Percentiles rank a stretch among this genome's conserved stretches.
Evolutionary conservation across 2,329 filamentous ascomycete genomes (phyloP).

Genomic region (Calycina marina): DNA sequence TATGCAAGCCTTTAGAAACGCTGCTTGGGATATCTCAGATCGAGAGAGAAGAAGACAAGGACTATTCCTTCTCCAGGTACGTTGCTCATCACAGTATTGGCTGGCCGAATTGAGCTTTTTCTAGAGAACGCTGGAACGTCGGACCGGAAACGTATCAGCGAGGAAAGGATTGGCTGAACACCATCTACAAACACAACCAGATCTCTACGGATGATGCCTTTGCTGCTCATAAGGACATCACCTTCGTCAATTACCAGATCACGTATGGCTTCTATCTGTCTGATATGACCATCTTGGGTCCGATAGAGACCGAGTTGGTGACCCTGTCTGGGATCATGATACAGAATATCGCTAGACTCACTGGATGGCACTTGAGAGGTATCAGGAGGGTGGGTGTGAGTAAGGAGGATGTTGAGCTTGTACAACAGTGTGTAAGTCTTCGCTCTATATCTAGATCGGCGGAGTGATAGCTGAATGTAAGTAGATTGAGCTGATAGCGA

Average conservation of each 20-base stretch:
- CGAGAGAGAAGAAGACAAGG: constrained; percentile 35
- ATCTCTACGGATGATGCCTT: constrained; percentile 25
- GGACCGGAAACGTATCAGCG: constrained; percentile 38
- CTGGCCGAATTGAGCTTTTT: constrained; percentile 2
- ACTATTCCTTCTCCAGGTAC: constrained; percentile 25
- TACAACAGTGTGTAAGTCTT: constrained; percentile 21
- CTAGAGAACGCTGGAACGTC: constrained; percentile 41
- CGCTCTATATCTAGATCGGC: neutral
- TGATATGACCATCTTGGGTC: constrained; percentile 38
- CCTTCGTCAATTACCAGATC: constrained; percentile 38
- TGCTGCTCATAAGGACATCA: constrained; percentile 31
- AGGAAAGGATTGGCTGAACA: constrained; percentile 38
- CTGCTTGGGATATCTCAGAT: constrained; percentile 14
- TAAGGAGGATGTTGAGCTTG: constrained; percentile 26
- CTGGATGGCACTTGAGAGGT: constrained; percentile 40
- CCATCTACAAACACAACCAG: constrained; percentile 26
- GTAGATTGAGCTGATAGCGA: constrained; percentile 25
- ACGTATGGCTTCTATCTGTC: constrained; percentile 44
- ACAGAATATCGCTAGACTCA: constrained; percentile 37
- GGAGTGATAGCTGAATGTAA: constrained; percentile 2
- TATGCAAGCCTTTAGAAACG: constrained; percentile 44
- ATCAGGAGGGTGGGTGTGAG: constrained; percentile 32
- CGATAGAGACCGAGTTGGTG: constrained; percentile 39
- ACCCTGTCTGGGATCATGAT: constrained; percentile 41
- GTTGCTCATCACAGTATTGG: neutral